Conservation (phyloP, 768 basidiomycete species). For the Xanthoconium purpureum region DNA sequence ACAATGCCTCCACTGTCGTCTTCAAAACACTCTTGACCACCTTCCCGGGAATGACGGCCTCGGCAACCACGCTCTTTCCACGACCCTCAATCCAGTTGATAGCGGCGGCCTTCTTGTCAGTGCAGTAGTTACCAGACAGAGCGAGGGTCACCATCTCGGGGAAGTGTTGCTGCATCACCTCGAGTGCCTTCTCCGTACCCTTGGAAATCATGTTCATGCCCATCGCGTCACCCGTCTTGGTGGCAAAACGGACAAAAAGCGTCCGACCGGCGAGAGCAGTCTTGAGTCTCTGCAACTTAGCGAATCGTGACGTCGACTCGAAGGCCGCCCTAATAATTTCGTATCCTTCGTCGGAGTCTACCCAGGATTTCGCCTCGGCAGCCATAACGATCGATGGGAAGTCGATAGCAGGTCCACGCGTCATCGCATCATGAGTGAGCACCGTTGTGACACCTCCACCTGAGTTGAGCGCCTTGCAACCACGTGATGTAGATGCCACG, state of each 20-base stretch:
- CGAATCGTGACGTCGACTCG: slow-evolving; percentile 93
- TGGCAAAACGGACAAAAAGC: slow-evolving; percentile 89
- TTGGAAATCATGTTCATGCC: slow-evolving; percentile 99
- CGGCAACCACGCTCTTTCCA: slow-evolving; percentile 96
- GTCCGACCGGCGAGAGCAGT: slow-evolving; percentile 91
- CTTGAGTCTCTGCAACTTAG: slow-evolving; percentile 80
- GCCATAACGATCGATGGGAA: slow-evolving; percentile 82
- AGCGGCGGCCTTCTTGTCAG: slow-evolving; percentile 98
- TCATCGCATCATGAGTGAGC: slow-evolving; percentile 91
- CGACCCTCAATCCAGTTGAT: slow-evolving; percentile 99
- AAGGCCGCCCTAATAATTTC: slow-evolving; percentile 77
- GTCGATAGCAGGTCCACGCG: slow-evolving; percentile 96
- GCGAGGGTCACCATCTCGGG: slow-evolving; percentile 91
- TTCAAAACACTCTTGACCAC: slow-evolving; percentile 89
- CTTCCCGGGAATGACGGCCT: slow-evolving; percentile 87
- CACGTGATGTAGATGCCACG: slow-evolving; percentile 95
- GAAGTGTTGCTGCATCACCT: slow-evolving; percentile 70
- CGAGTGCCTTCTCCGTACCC: slow-evolving; percentile 93
- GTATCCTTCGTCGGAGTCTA: slow-evolving; percentile 80
- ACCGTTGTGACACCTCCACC: slow-evolving; percentile 96
- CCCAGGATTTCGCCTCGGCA: slow-evolving; percentile 84
- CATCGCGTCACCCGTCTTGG: slow-evolving; percentile 97
- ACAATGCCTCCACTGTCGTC: slow-evolving; percentile 87
- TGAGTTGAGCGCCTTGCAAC: slow-evolving; percentile 96
- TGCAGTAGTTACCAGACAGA: slow-evolving; percentile 97